Evolutionary conservation across 225 moss, liverwort and hornwort species (phyloP).

Genomic region (Thuidium tamariscinum): DNA sequence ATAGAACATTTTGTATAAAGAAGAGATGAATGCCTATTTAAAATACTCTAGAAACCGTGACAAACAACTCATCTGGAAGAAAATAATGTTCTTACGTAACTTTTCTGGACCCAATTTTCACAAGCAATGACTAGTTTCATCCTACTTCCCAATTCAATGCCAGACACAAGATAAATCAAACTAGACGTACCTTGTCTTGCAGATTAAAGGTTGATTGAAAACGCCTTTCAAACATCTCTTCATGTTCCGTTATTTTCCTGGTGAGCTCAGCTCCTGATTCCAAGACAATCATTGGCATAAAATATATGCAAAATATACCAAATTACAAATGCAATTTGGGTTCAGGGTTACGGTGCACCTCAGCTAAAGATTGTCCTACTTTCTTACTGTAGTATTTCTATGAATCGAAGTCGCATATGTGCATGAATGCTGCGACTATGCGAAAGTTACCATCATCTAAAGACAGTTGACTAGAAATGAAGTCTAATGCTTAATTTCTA

Average conservation of each 20-base stretch:
- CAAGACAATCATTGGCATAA: neutral
- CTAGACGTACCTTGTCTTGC: slow-evolving; percentile 35
- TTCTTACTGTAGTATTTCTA: neutral
- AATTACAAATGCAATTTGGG: neutral
- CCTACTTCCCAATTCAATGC: neutral
- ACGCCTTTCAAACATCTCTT: slow-evolving; percentile 65
- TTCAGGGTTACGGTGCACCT: neutral
- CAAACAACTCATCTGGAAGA: neutral
- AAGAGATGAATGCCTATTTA: neutral
- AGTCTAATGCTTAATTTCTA: neutral
- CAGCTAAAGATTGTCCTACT: neutral
- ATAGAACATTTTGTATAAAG: neutral
- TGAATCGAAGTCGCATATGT: neutral
- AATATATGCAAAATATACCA: neutral
- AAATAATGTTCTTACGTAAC: neutral
- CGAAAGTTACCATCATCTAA: neutral
- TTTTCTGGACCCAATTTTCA: neutral
- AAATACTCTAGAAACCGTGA: neutral
- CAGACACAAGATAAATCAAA: neutral
- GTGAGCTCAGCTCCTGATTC: slow-evolving; percentile 19
- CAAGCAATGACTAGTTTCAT: neutral
- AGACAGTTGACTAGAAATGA: neutral
- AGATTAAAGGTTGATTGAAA: slow-evolving; percentile 73
- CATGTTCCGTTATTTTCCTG: slow-evolving; percentile 42
- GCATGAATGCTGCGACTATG: neutral